Evolutionary conservation across 768 basidiomycete species (phyloP).

Genomic region (Lanmaoa rubissima): DNA sequence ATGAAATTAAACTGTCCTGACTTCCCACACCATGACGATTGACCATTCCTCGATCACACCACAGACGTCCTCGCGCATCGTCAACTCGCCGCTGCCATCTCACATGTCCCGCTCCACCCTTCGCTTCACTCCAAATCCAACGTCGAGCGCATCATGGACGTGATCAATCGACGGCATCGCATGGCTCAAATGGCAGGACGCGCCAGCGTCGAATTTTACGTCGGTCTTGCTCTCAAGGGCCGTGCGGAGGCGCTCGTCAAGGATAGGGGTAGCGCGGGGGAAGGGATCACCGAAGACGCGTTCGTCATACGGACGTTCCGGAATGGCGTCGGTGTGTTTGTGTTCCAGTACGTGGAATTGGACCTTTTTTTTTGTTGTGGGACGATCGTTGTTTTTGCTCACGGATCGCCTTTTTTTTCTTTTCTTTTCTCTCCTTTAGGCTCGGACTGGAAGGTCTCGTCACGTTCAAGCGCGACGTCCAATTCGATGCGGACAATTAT

Average conservation of each 20-base stretch:
- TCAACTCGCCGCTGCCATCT: conserved; percentile 88
- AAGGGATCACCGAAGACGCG: conserved; percentile 70
- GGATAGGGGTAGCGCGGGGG: conserved; percentile 27
- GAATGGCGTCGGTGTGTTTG: conserved; percentile 96
- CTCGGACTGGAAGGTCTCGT: conserved; percentile 93
- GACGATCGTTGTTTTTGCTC: background rate
- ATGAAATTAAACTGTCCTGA: too few species aligned
- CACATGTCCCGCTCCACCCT: conserved; percentile 77
- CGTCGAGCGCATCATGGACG: conserved; percentile 82
- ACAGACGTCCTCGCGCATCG: conserved; percentile 91
- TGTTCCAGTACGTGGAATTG: conserved; percentile 67
- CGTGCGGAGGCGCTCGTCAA: conserved; percentile 42
- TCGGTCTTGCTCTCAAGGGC: conserved; percentile 85
- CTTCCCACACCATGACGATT: background rate
- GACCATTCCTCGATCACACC: background rate
- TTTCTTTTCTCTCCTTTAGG: conserved; percentile 38
- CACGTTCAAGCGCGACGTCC: conserved; percentile 86
- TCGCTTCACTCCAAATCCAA: conserved; percentile 85
- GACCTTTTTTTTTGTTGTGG: background rate
- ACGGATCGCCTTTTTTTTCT: background rate
- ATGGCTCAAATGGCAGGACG: conserved; percentile 98
- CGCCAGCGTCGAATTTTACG: conserved; percentile 97
- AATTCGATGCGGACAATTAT: conserved; percentile 92
- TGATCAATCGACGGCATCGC: conserved; percentile 88
- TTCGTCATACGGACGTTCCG: conserved; percentile 93